phyloP scores from a whole-genome alignment of 2,329 filamentous ascomycete species.

The Trichoderma pleuroti region DNA sequence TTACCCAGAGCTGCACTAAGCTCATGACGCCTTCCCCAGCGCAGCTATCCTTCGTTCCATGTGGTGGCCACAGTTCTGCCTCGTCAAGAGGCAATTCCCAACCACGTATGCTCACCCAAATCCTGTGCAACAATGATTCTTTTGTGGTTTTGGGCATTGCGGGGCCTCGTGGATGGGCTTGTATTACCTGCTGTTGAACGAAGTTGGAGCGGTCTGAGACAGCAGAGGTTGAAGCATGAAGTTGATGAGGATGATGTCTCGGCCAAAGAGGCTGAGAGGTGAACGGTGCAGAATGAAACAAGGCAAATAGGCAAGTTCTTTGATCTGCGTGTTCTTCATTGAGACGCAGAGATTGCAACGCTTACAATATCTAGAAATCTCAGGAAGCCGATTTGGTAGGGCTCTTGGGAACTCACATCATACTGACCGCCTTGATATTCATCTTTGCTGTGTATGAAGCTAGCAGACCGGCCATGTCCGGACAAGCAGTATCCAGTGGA shows the following conservation, averaged over 20 bases:
- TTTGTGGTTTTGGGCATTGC: background rate
- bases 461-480: background rate
- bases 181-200: background rate
- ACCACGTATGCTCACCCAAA: background rate
- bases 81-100: background rate
- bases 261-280: background rate
- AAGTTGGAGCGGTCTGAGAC: background rate
- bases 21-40: background rate
- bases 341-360: rapidly evolving
- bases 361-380: background rate
- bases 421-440: background rate
- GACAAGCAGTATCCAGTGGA: background rate
- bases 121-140: background rate
- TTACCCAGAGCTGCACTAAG: background rate
- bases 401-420: background rate
- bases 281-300: background rate
- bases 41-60: background rate
- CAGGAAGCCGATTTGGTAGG: background rate
- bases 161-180: background rate
- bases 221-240: background rate
- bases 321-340: background rate
- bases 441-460: background rate
- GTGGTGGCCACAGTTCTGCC: background rate
- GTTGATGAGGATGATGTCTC: background rate
- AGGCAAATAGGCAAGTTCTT: background rate